Conservation (phyloP, 495 filamentous ascomycete genomes). For the Bacidia gigantensis region DNA sequence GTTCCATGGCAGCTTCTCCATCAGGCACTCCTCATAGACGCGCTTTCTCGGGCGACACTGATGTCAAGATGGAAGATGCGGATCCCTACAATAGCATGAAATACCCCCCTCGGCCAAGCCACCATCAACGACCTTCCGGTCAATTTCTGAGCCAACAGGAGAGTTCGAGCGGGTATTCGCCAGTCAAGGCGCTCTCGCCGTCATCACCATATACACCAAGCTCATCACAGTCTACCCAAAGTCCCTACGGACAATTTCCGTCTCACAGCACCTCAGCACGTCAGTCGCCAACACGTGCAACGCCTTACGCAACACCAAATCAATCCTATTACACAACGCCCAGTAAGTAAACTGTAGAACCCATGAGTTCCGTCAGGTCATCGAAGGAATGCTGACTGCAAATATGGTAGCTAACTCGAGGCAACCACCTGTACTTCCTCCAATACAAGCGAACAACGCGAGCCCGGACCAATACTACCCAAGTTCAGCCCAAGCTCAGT, state of each 20-base stretch:
- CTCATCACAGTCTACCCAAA: constrained; percentile 40
- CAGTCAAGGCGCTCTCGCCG: constrained; percentile 71
- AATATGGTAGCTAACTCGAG: constrained; percentile 34
- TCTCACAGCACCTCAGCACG: constrained; percentile 25
- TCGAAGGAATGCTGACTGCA: not conserved
- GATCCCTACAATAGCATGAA: constrained; percentile 72
- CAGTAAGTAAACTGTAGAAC: constrained; percentile 29
- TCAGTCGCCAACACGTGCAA: constrained; percentile 20
- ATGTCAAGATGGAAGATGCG: constrained; percentile 86
- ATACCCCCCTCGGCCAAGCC: constrained; percentile 57
- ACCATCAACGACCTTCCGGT: constrained; percentile 47
- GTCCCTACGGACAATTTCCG: constrained; percentile 33
- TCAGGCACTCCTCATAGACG: constrained; percentile 50
- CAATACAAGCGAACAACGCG: constrained; percentile 51
- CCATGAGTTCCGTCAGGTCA: not conserved
- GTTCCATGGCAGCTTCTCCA: constrained; percentile 49
- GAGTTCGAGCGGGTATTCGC: constrained; percentile 79
- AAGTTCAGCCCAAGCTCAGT: constrained; percentile 48
- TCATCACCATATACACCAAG: constrained; percentile 42
- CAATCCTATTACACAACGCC: constrained; percentile 52
- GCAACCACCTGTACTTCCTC: constrained; percentile 44
- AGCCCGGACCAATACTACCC: constrained; percentile 56
- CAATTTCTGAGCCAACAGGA: constrained; percentile 60
- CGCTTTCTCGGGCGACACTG: constrained; percentile 57
- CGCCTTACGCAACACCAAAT: constrained; percentile 41